Percentiles rank a stretch among this genome's conserved stretches.
phyloP scores from a whole-genome alignment of 192 early-diverging fungal species.

The Pilaira anomala region DNA sequence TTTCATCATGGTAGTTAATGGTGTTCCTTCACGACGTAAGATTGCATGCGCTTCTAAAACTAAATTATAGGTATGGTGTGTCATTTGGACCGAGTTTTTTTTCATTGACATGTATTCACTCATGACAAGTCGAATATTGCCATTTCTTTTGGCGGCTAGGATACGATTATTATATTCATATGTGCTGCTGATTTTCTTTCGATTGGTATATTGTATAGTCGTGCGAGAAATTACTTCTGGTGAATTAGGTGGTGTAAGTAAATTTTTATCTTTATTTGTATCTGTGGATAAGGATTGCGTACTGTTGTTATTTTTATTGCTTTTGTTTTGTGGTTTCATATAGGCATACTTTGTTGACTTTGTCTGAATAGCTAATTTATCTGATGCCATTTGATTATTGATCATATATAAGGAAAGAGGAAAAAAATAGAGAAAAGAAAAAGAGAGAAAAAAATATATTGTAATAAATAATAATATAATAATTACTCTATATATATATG shows the following conservation, averaged over 20 bases:
- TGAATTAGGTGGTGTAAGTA: neutral
- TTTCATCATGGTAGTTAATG: constrained; percentile 18
- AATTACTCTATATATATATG: neutral
- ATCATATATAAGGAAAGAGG: neutral
- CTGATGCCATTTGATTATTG: neutral
- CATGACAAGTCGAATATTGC: constrained; percentile 24
- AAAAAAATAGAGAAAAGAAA: neutral
- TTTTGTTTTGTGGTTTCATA: too few species aligned
- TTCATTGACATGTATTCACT: constrained; percentile 27
- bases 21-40: constrained; percentile 30
- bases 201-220: neutral
- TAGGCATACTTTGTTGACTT: too few species aligned
- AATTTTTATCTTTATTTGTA: neutral
- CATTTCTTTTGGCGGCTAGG: constrained; percentile 17
- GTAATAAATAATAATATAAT: neutral
- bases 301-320: too few species aligned
- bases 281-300: neutral
- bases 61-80: constrained; percentile 30
- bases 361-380: too few species aligned
- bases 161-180: constrained; percentile 23
- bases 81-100: constrained; percentile 15
- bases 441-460: neutral
- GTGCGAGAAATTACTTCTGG: neutral
- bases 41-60: constrained; percentile 30
- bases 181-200: neutral